A percentile compares a stretch with the other conserved stretches of the same genome.
These are phyloP conservation scores for Magnusiomyces ingens DNA, from an alignment of 1,139 yeast genomes.

Conservation along the genomic window DNA sequence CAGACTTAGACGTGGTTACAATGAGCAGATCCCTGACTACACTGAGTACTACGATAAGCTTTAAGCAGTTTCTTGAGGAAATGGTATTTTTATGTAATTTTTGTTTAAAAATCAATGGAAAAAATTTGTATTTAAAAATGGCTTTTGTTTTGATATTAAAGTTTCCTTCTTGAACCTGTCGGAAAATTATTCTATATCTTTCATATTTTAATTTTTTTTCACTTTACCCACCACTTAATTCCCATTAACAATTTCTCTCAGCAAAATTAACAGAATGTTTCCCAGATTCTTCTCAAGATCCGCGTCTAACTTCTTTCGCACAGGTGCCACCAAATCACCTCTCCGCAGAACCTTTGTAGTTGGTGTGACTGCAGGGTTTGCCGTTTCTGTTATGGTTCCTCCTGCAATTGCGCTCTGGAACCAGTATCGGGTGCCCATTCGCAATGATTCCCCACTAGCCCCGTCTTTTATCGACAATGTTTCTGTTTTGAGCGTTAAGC, in stretches of 20 bases:
- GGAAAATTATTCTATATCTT: too few species aligned
- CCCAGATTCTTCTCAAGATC: background rate
- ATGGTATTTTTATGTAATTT: constrained; percentile 5
- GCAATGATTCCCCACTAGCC: background rate
- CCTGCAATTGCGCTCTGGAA: background rate
- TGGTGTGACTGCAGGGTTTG: background rate
- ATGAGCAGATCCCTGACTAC: constrained; percentile 97
- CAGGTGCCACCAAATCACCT: background rate
- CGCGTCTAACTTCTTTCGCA: background rate
- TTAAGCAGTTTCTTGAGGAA: constrained; percentile 40
- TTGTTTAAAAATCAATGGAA: background rate
- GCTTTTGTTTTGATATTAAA: background rate
- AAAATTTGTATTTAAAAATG: background rate
- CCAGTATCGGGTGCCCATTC: background rate
- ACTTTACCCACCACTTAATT: background rate
- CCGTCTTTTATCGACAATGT: background rate
- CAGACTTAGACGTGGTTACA: constrained; percentile 97
- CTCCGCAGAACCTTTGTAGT: background rate
- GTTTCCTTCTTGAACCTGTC: background rate
- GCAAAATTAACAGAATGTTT: background rate
- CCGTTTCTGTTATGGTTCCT: background rate
- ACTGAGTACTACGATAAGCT: constrained; percentile 99
- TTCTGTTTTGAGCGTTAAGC: background rate
- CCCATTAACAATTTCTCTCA: background rate
- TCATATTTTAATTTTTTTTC: too few species aligned